Base-by-base conservation (phyloP, 768 basidiomycete species). In the Amanita pallidorosea region DNA sequence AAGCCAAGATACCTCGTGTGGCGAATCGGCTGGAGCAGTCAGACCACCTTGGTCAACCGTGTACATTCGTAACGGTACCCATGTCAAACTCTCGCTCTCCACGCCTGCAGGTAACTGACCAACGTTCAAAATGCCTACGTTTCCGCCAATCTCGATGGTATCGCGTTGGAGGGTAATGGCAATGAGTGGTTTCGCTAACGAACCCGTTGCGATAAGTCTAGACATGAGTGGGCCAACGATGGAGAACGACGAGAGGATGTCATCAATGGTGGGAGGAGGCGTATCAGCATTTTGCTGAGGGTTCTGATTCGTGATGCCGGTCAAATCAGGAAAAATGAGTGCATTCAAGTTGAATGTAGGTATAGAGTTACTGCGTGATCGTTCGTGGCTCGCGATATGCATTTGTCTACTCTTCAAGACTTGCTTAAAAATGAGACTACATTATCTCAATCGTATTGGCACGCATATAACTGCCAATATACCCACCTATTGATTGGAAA, bases 401-500 rank as follows among this genome's bases (percentile, higher is more conserved):
- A 2, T 33, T 33, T 5, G 33, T 33, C 12, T 33, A 13, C 33
- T 33, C 13, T 2, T 2, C 3, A 22, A 34, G 31, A 48, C 55
- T 38, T 53, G 44, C 5, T 33, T 18, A 18, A 45, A 29, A 34
- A 7, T 27, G 3, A 29, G 18, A 51, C 7, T 34, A 4, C 38
- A 42, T 36, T 12, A 33, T 36, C 6, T 18, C n/a, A n/a, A 33
- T 20, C n/a, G 9, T 13, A 29, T 18, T 15, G 23, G 25, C 47
- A 33, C 37, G 34, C 45, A 51, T 53, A 47, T 47, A 37, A 20
- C 22, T 5, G 23, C 49, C 15, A 18, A 45, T 31, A 13, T 4
- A 54, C 67, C 12, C 22, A 83, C 85, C 85, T 87, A 54, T 82
- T 83, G 12, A 76, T 60, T 3, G 86, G 84, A 55, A 88, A 88